Conservation (phyloP, 108 stramenopile genomes). For the Cyclotella sp. region DNA sequence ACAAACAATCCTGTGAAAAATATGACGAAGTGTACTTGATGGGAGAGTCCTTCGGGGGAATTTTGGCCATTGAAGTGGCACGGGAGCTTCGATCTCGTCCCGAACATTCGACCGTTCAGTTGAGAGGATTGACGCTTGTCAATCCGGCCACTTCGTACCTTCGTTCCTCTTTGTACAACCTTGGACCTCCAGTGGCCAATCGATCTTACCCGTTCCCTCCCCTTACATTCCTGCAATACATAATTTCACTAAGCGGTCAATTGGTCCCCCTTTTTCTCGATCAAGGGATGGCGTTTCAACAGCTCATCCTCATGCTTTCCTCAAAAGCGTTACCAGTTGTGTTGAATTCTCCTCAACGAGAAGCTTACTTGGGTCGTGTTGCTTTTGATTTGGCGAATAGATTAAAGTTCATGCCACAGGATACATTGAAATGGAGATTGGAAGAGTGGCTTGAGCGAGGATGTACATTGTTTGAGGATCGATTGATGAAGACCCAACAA, state of each 20-base stretch:
- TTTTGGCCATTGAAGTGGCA: constrained; percentile 80
- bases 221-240: constrained; percentile 51
- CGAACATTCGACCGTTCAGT: constrained; percentile 21
- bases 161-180: constrained; percentile 66
- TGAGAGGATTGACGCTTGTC: constrained; percentile 77
- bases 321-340: constrained; percentile 80
- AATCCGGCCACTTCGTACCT: constrained; percentile 89
- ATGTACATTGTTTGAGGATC: constrained; percentile 52
- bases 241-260: constrained; percentile 52
- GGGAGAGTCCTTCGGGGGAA: constrained; percentile 90
- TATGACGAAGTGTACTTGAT: constrained; percentile 67
- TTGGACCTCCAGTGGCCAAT: constrained; percentile 73
- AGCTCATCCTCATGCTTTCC: constrained; percentile 71
- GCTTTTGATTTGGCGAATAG: constrained; percentile 71
- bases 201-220: constrained; percentile 35
- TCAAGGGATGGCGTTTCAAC: constrained; percentile 59
- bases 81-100: constrained; percentile 31
- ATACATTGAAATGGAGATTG: constrained; percentile 79
- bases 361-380: constrained; percentile 89
- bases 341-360: constrained; percentile 69
- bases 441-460: constrained; percentile 76
- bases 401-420: constrained; percentile 77
- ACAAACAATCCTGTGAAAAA: constrained; percentile 11
- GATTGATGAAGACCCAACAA: constrained; percentile 29
- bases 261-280: constrained; percentile 84